These are phyloP conservation scores for Crithidia expoeki DNA, from an alignment of 208 protist species.

Conservation along the genomic window DNA sequence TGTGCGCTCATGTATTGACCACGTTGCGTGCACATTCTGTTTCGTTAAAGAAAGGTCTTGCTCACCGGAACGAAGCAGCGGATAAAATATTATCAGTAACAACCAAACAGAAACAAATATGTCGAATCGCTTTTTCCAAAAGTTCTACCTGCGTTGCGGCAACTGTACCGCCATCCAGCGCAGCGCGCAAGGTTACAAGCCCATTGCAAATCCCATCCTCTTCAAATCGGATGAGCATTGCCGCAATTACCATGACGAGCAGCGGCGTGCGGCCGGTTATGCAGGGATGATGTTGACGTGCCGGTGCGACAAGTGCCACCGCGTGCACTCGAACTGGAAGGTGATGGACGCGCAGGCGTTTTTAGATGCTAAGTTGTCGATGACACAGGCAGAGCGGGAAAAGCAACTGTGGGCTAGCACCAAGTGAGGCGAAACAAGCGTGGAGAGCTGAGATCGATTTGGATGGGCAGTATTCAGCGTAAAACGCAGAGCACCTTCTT, in stretches of 20 bases:
- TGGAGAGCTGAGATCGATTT: too few species aligned
- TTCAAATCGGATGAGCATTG: conserved; percentile 88
- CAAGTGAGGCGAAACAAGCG: background rate
- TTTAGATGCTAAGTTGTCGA: conserved; percentile 66
- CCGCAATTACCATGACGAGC: conserved; percentile 79
- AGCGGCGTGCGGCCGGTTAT: conserved; percentile 64
- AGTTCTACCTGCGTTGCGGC: conserved; percentile 78
- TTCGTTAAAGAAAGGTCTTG: too few species aligned
- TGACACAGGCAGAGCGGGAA: conserved; percentile 50
- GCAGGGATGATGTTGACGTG: conserved; percentile 60
- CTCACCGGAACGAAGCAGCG: too few species aligned
- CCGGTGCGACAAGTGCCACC: conserved; percentile 67
- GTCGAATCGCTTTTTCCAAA: conserved; percentile 85
- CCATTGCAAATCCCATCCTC: conserved; percentile 87
- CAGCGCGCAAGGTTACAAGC: conserved; percentile 72
- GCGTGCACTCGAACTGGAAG: conserved; percentile 77
- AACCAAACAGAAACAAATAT: too few species aligned
- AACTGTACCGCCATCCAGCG: conserved; percentile 71
- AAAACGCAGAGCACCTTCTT: background rate
- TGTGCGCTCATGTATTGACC: too few species aligned
- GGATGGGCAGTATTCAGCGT: background rate
- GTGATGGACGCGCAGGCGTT: conserved; percentile 75
- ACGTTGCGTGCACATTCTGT: too few species aligned
- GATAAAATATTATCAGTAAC: too few species aligned
- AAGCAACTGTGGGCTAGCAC: conserved; percentile 31